Evolutionary conservation across 257 asterid species (phyloP), one percentile per base, ranked within the genome.

Genomic region (Salvia rosmarinus): DNA sequence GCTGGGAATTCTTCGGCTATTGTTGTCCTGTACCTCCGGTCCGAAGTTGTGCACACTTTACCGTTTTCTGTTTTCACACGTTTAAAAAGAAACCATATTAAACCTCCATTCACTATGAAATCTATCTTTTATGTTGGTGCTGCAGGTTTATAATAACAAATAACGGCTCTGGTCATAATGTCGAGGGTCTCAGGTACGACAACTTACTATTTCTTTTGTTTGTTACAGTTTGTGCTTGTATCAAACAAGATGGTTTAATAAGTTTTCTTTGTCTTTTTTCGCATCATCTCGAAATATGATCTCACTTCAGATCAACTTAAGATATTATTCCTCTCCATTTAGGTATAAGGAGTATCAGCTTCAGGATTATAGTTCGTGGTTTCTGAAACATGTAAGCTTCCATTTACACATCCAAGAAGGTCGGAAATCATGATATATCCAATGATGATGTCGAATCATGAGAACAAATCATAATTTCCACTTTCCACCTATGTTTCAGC

Each of bases 341-440:
- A 86, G 95, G 88, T 90, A 90, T 82, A 90, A 93, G 82, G 98
- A 93, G 83, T 93, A 93, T 75, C 96, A 93, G 65, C 96, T 93
- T 77, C 86, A 90, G 50, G 97, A 93, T 73, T 93, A 89, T 61
- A 86, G 94, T 77, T 87, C 95, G 62, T 93, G 97, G 98, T 93
- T 93, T 81, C 90, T 85, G 71, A 90, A 90, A 77, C 89, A 86
- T 71, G 97, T 90, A 74, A 82, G 84, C 67, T 62, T 56, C 56
- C 37, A 2, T 75, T 62, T 42, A 1, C 56, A 49, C 42, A 32
- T 4, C 23, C 71, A 25, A 21, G 23, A 40, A 50, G 43, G 58
- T 58, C 12, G 6, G 35, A 23, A 35, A 49, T 16, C 72, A 28
- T 17, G 4, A 59, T 35, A 59, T 43, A n/a, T 63, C 30, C 28